A percentile compares a stretch with the other conserved stretches of the same genome.
Conservation (phyloP, 306 rosid species). For the Lotus japonicus region DNA sequence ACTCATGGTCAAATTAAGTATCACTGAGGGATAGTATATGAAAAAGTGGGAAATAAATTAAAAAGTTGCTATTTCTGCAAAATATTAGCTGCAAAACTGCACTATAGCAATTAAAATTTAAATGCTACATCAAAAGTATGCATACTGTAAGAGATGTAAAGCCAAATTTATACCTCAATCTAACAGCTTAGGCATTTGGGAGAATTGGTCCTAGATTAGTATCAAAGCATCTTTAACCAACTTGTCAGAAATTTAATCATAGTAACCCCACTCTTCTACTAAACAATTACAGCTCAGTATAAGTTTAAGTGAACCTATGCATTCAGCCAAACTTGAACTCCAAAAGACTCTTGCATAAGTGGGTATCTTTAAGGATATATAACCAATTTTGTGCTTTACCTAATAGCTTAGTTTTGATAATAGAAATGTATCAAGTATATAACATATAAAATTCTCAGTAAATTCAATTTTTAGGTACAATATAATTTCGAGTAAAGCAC, state of each 20-base stretch:
- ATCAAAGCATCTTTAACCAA: neutral
- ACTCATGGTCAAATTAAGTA: neutral
- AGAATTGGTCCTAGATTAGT: neutral
- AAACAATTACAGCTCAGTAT: neutral
- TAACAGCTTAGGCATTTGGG: neutral
- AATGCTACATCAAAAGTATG: neutral
- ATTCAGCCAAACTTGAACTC: neutral
- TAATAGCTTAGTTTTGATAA: neutral
- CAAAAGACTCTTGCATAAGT: neutral
- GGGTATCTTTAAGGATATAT: neutral
- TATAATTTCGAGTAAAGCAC: neutral
- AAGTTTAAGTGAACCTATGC: neutral
- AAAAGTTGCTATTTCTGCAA: neutral
- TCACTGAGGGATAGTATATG: neutral
- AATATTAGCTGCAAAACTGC: neutral
- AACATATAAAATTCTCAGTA: neutral
- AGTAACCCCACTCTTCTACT: neutral
- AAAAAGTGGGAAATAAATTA: neutral
- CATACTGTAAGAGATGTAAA: neutral
- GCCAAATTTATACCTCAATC: neutral
- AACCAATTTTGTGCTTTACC: neutral
- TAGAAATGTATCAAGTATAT: neutral
- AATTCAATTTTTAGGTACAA: neutral
- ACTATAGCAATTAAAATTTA: neutral
- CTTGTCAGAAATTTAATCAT: neutral